A percentile compares a stretch with the other conserved stretches of the same genome.
Evolutionary conservation across 345 rosid species (phyloP).

Genomic region (Eucalyptus viminalis): DNA sequence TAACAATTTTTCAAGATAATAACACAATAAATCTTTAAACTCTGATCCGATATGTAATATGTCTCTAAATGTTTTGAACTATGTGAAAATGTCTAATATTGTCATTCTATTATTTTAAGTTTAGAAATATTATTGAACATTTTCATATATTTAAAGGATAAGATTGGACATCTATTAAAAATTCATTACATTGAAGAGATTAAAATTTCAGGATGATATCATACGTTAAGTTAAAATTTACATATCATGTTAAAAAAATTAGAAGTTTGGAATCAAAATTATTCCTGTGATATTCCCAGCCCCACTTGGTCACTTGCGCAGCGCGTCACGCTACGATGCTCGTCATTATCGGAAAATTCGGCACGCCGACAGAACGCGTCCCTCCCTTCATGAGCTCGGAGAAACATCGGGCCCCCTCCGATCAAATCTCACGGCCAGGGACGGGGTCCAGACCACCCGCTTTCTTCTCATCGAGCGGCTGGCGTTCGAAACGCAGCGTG

Average conservation of each 20-base stretch:
- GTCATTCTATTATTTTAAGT: too few relatives aligned
- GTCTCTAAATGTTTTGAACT: accelerated
- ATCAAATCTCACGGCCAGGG: background rate
- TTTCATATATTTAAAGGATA: background rate
- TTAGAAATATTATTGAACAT: accelerated
- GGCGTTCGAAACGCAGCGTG: background rate
- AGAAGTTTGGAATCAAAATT: too few relatives aligned
- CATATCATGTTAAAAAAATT: background rate
- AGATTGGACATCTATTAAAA: background rate
- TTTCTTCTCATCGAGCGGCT: background rate
- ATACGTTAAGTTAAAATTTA: accelerated
- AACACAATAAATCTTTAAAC: background rate
- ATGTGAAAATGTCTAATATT: background rate
- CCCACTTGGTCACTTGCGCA: background rate
- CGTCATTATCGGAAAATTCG: background rate
- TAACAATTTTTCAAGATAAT: background rate
- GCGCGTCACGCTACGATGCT: background rate
- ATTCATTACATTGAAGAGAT: accelerated
- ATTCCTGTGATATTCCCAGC: background rate
- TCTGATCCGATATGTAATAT: accelerated
- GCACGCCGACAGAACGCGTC: background rate
- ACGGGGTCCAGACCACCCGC: background rate
- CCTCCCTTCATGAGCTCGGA: background rate
- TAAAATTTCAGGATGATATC: accelerated
- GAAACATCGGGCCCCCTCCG: background rate